Conservation (phyloP, 1,284 basidiomycete genomes). For the Microbotryum violaceum region DNA sequence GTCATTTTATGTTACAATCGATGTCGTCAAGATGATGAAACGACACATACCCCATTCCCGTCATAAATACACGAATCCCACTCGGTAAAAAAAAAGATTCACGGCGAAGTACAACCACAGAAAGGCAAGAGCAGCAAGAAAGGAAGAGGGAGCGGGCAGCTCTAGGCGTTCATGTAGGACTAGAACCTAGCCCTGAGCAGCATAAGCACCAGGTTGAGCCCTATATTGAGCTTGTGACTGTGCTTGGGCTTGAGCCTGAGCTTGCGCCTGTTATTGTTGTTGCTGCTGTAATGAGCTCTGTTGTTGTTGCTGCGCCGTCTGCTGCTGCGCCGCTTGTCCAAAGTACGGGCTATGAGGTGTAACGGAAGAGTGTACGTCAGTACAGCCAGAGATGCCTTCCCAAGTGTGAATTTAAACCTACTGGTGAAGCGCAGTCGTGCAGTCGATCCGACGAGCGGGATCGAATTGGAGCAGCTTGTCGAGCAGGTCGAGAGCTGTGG, state of each 20-base stretch:
- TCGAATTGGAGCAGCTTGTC: constrained; percentile 96
- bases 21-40: neutral
- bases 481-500: constrained; percentile 78
- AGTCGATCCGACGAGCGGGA: constrained; percentile 83
- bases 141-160: neutral
- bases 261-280: neutral
- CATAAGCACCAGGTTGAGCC: neutral
- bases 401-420: neutral
- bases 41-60: neutral
- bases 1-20: too few relatives aligned
- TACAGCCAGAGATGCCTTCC: neutral
- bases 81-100: too few relatives aligned
- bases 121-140: neutral
- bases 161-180: neutral
- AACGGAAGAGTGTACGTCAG: too few relatives aligned
- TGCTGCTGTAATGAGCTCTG: neutral
- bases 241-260: neutral
- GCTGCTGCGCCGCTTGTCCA: too few relatives aligned
- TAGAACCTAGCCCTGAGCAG: neutral
- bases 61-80: neutral
- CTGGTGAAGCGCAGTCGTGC: constrained; percentile 83
- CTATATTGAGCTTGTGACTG: neutral
- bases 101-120: neutral
- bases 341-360: too few relatives aligned
- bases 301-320: too few relatives aligned